These are phyloP conservation scores for Ophiostoma piceae DNA, from an alignment of 2,329 filamentous ascomycete genomes.

Conservation along the genomic window DNA sequence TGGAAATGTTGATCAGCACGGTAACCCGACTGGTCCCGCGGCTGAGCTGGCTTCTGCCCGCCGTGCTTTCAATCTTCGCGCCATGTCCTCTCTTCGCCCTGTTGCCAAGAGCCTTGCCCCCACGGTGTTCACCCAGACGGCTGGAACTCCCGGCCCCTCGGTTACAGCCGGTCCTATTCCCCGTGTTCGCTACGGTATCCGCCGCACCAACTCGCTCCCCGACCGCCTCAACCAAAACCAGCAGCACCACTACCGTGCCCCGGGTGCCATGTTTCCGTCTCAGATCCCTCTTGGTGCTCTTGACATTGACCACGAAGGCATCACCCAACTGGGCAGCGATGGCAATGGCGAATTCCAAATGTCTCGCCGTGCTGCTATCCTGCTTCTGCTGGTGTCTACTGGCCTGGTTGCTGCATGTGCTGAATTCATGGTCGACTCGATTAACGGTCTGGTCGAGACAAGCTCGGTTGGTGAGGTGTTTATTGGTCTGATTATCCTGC, in stretches of 20 bases:
- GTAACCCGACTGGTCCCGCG: conserved; percentile 29
- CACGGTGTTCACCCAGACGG: conserved; percentile 58
- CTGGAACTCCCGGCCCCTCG: conserved; percentile 30
- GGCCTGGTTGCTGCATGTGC: conserved; percentile 63
- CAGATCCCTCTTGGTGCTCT: conserved; percentile 41
- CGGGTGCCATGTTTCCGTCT: conserved; percentile 47
- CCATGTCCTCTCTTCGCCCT: conserved; percentile 58
- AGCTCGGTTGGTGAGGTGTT: conserved; percentile 59
- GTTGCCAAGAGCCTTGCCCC: conserved; percentile 64
- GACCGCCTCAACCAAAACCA: conserved; percentile 53
- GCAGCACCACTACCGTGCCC: conserved; percentile 43
- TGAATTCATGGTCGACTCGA: conserved; percentile 64
- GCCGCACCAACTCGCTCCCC: conserved; percentile 68
- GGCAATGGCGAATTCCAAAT: conserved; percentile 39
- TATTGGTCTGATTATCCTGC: conserved; percentile 66
- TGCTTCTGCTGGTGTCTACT: conserved; percentile 60
- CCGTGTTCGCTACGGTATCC: conserved; percentile 58
- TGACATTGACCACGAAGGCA: conserved; percentile 26
- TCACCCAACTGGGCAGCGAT: conserved; percentile 21
- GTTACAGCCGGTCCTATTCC: conserved; percentile 46
- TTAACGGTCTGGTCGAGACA: conserved; percentile 55
- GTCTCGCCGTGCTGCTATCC: conserved; percentile 51
- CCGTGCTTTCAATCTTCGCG: conserved; percentile 53
- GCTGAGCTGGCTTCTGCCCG: conserved; percentile 34
- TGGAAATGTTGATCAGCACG: conserved; percentile 4